Evolutionary conservation across 176 grass and related monocot species (phyloP), one percentile per base, ranked within the genome.

Genomic region (Rhipidocladum racemiflorum): DNA sequence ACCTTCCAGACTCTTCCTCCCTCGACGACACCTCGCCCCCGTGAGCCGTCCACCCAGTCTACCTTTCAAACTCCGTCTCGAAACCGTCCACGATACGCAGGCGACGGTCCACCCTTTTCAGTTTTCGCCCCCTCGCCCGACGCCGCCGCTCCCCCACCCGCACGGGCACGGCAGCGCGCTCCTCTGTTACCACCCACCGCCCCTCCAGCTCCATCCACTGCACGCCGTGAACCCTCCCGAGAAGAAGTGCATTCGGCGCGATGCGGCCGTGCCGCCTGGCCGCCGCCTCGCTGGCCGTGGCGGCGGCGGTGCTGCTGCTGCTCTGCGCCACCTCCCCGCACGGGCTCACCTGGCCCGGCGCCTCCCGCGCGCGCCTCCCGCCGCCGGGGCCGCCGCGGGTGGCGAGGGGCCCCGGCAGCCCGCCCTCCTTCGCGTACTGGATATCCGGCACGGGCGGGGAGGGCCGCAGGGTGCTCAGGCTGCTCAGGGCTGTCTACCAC

Each of bases 381-480:
- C 67, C 77, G 8, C 25, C 51, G 2, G 9, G n/a, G 38, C 18
- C 67, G 56, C 21, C 44, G 56, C 34, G 9, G n/a, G 62, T 10
- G 30, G 63, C 59, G 42, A 30, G 64, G 34, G 86, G 56, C 0
- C 44, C 65, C 20, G 20, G 17, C 12, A 45, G 18, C 6, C 83
- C 69, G 10, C 91, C 91, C 1, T 64, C 80, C 23, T 61, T 91
- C 59, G 91, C 91, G 28, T 93, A 93, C 79, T 91, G 61, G 82
- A 90, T 93, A 72, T 93, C 91, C 4, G 91, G 88, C 20, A 90
- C 91, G 21, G 79, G 63, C 7, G 83, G 88, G n/a, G 88, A 93
- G 40, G 38, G 5, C 0, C 61, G 44, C 40, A 85, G 78, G 59
- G 60, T 90, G 34, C 56, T 87, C 35, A 60, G 88, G 75, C 68